Base-by-base conservation (phyloP, 1,284 basidiomycete genomes). In the Sporisorium graminicola region DNA sequence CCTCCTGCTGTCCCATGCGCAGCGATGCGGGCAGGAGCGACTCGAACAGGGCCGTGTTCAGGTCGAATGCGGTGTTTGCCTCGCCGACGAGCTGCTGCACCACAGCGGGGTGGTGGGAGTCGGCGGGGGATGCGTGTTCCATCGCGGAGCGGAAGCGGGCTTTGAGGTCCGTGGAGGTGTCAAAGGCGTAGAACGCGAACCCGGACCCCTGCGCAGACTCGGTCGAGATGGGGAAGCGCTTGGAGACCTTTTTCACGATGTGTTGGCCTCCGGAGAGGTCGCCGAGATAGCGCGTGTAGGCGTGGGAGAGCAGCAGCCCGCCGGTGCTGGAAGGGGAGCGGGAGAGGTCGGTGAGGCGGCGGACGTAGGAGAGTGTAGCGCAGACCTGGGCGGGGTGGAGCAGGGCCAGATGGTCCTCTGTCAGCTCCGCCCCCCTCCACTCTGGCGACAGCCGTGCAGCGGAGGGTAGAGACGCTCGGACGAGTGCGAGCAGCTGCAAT, bases 221-320 rank as follows among this genome's bases (percentile, higher is more conserved):
- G n/a, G n/a, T n/a, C n/a, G 29, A 31, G 29, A 10, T 31, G 12
- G 70, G 70, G 47, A 73, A 77, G 1, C 63, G 57, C 52, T 77
- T 77, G 33, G 53, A 93, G 13, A 91, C 89, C 85, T 91, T 91
- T 20, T 88, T 88, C 0, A 70, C 46, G 78, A 94, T 91, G 70
- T 90, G 88, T 87, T 94, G 93, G 0, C 93, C 93, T 18, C 93
- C 93, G 52, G 90, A 91, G 35, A 94, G 88, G 85, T 94, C 93
- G 62, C 93, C 93, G n/a, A 94, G 89, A 86, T 94, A 94, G 40
- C 93, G 89, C 0, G 75, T 78, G 56, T 69, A 77, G 3, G 78
- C 65, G 51, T 80, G 72, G 2, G 70, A n/a, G 1, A 80, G 44
- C 5, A 73, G 50, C 16, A 65, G 47, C 0, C 56, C 44, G 8